Percentiles rank a stretch among this genome's conserved stretches.
phyloP scores from a whole-genome alignment of 208 protist genomes.

The Trichomonas vaginalis region DNA sequence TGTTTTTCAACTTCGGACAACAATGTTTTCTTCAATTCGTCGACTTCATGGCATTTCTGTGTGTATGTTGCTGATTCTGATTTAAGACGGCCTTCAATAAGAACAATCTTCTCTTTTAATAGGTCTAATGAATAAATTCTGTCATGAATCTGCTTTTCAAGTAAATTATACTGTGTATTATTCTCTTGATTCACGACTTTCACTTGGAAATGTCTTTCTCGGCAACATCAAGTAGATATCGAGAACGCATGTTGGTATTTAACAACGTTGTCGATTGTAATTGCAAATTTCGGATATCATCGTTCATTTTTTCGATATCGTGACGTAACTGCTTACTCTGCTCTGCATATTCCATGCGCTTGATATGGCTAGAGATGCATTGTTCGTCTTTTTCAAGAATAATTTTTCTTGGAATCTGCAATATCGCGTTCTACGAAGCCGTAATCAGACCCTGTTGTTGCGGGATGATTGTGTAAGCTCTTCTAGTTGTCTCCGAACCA shows the following conservation, averaged over 20 bases:
- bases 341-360: neutral
- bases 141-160: neutral
- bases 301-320: neutral
- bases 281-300: neutral
- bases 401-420: neutral
- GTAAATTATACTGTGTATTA: neutral
- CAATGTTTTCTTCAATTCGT: neutral
- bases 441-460: neutral
- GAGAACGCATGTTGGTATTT: neutral
- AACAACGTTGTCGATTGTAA: neutral
- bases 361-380: neutral
- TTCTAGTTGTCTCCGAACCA: neutral
- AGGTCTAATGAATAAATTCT: neutral
- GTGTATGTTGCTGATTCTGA: neutral
- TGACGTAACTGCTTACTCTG: too few relatives aligned
- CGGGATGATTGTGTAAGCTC: neutral
- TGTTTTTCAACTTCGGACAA: neutral
- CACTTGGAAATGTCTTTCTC: neutral
- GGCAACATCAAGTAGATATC: neutral
- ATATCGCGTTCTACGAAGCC: neutral
- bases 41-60: neutral
- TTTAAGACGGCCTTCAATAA: neutral
- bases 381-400: neutral
- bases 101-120: neutral
- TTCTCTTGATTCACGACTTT: neutral